Conservation (phyloP, 148 eudicot species). For the Heliosperma pusillum region DNA sequence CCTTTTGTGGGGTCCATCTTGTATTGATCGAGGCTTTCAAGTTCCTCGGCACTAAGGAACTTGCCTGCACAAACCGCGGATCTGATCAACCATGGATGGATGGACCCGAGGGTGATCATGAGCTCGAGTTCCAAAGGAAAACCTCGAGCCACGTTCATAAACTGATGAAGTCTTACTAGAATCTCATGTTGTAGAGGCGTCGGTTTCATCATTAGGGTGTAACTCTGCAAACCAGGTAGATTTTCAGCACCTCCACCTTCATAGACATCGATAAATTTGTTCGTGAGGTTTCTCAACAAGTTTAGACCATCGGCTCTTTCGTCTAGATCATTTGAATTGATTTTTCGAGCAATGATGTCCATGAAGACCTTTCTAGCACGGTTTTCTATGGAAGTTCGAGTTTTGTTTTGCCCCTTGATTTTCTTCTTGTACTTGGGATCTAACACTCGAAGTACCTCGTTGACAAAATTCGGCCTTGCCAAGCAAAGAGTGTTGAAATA, state of each 20-base stretch:
- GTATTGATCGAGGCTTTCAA: slow-evolving; percentile 58
- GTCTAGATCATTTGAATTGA: slow-evolving; percentile 48
- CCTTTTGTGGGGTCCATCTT: slow-evolving; percentile 75
- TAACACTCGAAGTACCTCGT: slow-evolving; percentile 64
- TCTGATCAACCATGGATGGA: slow-evolving; percentile 89
- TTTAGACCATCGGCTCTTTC: slow-evolving; percentile 69
- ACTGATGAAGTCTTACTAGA: slow-evolving; percentile 57
- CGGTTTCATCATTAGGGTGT: slow-evolving; percentile 91
- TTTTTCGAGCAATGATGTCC: slow-evolving; percentile 65
- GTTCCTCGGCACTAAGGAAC: slow-evolving; percentile 54
- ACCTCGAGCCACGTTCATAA: slow-evolving; percentile 62
- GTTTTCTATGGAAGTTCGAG: slow-evolving; percentile 62
- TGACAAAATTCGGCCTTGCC: slow-evolving; percentile 81
- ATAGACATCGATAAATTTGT: slow-evolving; percentile 73
- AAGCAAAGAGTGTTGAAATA: slow-evolving; percentile 88
- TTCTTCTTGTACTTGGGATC: slow-evolving; percentile 74
- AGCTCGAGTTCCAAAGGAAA: slow-evolving; percentile 87
- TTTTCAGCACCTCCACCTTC: slow-evolving; percentile 77
- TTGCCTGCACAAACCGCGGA: slow-evolving; percentile 70
- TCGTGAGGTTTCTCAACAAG: slow-evolving; percentile 70
- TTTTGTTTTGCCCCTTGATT: slow-evolving; percentile 50
- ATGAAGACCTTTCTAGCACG: slow-evolving; percentile 84
- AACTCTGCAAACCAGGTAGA: slow-evolving; percentile 82
- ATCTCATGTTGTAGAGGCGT: slow-evolving; percentile 75
- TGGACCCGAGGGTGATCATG: slow-evolving; percentile 79